These are phyloP conservation scores for Pleurotus tuber-regium DNA, from an alignment of 768 basidiomycete species.

Conservation along the genomic window DNA sequence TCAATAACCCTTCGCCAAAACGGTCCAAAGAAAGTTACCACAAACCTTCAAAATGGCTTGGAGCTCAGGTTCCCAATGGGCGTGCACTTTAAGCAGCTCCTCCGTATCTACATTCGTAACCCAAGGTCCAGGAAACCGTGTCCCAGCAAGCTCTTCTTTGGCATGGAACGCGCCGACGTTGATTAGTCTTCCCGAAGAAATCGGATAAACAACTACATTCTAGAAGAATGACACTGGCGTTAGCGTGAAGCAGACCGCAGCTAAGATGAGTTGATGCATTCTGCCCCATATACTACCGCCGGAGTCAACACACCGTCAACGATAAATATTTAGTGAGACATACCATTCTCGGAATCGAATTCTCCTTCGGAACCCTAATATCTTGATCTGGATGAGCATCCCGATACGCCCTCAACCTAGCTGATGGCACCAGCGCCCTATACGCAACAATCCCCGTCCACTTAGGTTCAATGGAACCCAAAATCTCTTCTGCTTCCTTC, in stretches of 20 bases:
- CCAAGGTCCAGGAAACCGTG: constrained; percentile 29
- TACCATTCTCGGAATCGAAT: constrained; percentile 25
- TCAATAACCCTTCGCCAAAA: neutral
- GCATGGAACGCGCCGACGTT: constrained; percentile 28
- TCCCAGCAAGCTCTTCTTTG: constrained; percentile 27
- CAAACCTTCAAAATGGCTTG: constrained; percentile 40
- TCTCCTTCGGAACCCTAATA: constrained; percentile 20
- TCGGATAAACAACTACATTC: constrained; percentile 34
- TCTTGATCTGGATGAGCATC: constrained; percentile 24
- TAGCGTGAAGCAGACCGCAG: too few species aligned
- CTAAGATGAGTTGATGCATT: constrained; percentile 26
- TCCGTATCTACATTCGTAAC: constrained; percentile 34
- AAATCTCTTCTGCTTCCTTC: constrained; percentile 13
- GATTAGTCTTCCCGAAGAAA: constrained; percentile 28
- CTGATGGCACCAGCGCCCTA: constrained; percentile 28
- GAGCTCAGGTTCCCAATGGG: constrained; percentile 44
- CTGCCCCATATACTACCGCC: constrained; percentile 28
- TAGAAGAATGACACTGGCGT: neutral
- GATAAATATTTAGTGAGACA: neutral
- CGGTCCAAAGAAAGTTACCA: too few species aligned
- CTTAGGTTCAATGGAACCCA: constrained; percentile 24
- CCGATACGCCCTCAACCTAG: constrained; percentile 19
- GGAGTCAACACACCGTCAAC: neutral
- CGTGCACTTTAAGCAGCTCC: constrained; percentile 36
- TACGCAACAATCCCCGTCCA: constrained; percentile 42